phyloP scores from a whole-genome alignment of 345 rosid species.

The Trapa incisa region DNA sequence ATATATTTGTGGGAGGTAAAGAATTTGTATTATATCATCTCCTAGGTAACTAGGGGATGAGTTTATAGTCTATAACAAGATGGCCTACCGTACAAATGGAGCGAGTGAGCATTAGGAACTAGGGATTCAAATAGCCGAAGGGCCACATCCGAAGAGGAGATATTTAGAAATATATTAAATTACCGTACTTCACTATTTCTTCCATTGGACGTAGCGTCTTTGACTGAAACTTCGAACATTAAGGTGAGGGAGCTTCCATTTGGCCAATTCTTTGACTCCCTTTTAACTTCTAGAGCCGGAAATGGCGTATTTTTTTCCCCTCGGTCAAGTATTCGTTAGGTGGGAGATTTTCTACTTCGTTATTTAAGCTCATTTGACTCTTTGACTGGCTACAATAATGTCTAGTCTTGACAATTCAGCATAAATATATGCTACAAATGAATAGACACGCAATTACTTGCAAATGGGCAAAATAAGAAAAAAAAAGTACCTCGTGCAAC shows the following conservation, averaged over 20 bases:
- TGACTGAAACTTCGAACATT: conserved; percentile 30
- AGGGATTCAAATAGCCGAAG: background rate
- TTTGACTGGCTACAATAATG: too few species aligned
- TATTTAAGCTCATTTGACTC: background rate
- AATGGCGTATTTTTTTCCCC: background rate
- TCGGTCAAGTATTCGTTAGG: background rate
- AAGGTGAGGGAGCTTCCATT: background rate
- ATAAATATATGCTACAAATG: too few species aligned
- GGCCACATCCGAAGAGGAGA: background rate
- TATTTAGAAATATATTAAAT: background rate
- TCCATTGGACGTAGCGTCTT: conserved; percentile 27
- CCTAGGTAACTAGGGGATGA: too few species aligned
- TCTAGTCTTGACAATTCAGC: too few species aligned
- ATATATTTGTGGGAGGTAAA: too few species aligned
- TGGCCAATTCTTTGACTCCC: background rate
- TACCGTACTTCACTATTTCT: background rate
- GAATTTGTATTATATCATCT: too few species aligned
- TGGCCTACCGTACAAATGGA: too few species aligned
- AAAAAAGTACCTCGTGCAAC: too few species aligned
- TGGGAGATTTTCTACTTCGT: background rate
- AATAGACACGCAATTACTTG: too few species aligned
- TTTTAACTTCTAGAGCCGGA: background rate
- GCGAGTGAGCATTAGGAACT: too few species aligned
- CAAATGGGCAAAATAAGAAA: too few species aligned
- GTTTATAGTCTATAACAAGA: too few species aligned